A percentile compares a stretch with the other conserved stretches of the same genome.
phyloP scores from a whole-genome alignment of 1,284 basidiomycete species.

The Fomes fomentarius region DNA sequence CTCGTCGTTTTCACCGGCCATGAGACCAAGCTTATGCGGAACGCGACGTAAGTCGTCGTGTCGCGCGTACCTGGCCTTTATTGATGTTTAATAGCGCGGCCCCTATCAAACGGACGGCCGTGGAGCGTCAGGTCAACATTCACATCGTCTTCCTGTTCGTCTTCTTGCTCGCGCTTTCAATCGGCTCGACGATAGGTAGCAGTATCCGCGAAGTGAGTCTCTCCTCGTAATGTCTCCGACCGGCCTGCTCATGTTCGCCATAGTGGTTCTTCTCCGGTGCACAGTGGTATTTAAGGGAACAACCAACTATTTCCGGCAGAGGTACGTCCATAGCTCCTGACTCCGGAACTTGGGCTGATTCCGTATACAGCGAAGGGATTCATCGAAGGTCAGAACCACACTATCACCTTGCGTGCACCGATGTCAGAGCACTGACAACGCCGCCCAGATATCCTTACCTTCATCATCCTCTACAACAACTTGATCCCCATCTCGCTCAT shows the following conservation, averaged over 20 bases:
- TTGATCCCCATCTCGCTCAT: conserved; percentile 99
- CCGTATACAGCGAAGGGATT: conserved; percentile 69
- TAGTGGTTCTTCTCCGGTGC: conserved; percentile 83
- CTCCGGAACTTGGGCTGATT: not conserved
- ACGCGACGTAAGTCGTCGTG: conserved; percentile 72
- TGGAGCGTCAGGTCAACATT: conserved; percentile 94
- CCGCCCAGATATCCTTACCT: conserved; percentile 87
- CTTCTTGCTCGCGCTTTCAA: conserved; percentile 83
- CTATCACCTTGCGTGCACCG: not conserved
- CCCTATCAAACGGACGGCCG: conserved; percentile 95
- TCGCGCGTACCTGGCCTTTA: conserved; percentile 17
- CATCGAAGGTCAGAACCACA: conserved; percentile 74
- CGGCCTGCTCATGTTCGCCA: not conserved
- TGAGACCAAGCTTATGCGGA: conserved; percentile 98
- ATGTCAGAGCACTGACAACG: conserved; percentile 11
- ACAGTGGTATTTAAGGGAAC: conserved; percentile 84
- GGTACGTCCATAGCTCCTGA: conserved; percentile 48
- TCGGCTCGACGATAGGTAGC: conserved; percentile 92
- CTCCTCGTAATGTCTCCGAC: not conserved
- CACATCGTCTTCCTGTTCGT: conserved; percentile 98
- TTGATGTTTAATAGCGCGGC: conserved; percentile 62
- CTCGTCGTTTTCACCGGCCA: conserved; percentile 95
- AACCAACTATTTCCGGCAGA: conserved; percentile 57
- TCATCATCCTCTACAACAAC: conserved; percentile 99
- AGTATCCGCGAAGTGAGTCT: conserved; percentile 72